A percentile compares a stretch with the other conserved stretches of the same genome.
Evolutionary conservation across 2,329 filamentous ascomycete genomes (phyloP).

Genomic region (Stachybotrys elegans): DNA sequence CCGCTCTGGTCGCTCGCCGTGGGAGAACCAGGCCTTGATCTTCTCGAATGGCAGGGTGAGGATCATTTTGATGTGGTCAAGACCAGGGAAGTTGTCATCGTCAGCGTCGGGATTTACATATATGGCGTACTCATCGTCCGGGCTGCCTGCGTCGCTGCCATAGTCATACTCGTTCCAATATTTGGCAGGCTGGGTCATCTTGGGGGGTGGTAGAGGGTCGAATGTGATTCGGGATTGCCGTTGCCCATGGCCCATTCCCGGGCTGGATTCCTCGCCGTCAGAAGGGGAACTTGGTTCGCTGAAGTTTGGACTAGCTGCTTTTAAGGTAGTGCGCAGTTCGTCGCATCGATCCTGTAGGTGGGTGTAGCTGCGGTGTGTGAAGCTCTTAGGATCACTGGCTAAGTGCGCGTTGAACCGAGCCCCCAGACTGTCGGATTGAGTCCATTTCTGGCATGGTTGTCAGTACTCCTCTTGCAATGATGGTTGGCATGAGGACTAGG

Average conservation of each 20-base stretch:
- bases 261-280: slow-evolving; percentile 8
- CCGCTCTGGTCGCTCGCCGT: slow-evolving; percentile 20
- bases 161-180: slow-evolving; percentile 91
- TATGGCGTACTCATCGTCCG: slow-evolving; percentile 60
- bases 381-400: slow-evolving; percentile 62
- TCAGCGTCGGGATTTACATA: slow-evolving; percentile 71
- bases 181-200: slow-evolving; percentile 25
- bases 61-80: slow-evolving; percentile 53
- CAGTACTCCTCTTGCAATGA: slow-evolving; percentile 6
- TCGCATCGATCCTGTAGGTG: slow-evolving; percentile 46
- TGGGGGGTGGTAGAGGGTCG: slow-evolving; percentile 23
- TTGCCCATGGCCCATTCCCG: slow-evolving; percentile 6
- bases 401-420: slow-evolving; percentile 63
- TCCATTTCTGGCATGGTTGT: slow-evolving; percentile 62
- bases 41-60: slow-evolving; percentile 45
- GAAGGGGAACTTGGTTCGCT: slow-evolving; percentile 35
- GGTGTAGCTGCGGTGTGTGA: slow-evolving; percentile 61
- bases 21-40: slow-evolving; percentile 45
- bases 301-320: slow-evolving; percentile 35
- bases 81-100: slow-evolving; percentile 54
- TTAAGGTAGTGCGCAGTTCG: slow-evolving; percentile 42
- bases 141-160: slow-evolving; percentile 63
- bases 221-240: slow-evolving; percentile 20
- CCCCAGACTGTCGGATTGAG: slow-evolving; percentile 61
- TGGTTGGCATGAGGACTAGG: neutral